Conservation (phyloP, 768 basidiomycete species). For the Amanita exitialis region DNA sequence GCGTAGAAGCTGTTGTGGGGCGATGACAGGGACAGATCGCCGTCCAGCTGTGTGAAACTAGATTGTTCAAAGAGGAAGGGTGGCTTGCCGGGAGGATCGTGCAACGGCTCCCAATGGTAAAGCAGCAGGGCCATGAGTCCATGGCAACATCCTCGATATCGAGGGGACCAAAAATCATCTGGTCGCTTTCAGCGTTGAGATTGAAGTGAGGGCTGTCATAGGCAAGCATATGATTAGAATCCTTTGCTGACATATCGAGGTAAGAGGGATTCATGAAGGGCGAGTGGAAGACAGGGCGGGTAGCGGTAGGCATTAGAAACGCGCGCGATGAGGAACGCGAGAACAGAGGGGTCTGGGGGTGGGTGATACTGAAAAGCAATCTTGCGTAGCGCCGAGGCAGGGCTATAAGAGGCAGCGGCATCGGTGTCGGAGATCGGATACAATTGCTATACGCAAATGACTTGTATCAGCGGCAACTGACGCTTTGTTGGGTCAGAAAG, state of each 20-base stretch:
- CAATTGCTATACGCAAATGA: constrained; percentile 21
- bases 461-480: constrained; percentile 31
- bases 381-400: constrained; percentile 15
- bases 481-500: constrained; percentile 11
- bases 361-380: constrained; percentile 19
- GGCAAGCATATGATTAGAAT: constrained; percentile 20
- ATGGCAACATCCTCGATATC: constrained; percentile 40
- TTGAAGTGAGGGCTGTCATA: constrained; percentile 24
- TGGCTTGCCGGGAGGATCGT: constrained; percentile 30
- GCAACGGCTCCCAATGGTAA: constrained; percentile 27
- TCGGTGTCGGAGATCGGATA: constrained; percentile 12
- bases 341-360: constrained; percentile 13
- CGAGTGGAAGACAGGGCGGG: constrained; percentile 22
- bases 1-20: constrained; percentile 27
- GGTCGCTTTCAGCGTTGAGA: constrained; percentile 29
- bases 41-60: constrained; percentile 16
- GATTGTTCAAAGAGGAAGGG: constrained; percentile 22
- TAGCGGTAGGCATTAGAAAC: constrained; percentile 31
- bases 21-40: constrained; percentile 28
- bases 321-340: constrained; percentile 25
- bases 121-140: constrained; percentile 16
- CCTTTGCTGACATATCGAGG: constrained; percentile 13
- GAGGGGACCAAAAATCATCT: constrained; percentile 49
- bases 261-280: constrained; percentile 13
- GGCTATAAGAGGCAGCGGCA: constrained; percentile 30